Evolutionary conservation across 495 filamentous ascomycete species (phyloP), one percentile per base, ranked within the genome.

Genomic region (Neurospora intermedia): DNA sequence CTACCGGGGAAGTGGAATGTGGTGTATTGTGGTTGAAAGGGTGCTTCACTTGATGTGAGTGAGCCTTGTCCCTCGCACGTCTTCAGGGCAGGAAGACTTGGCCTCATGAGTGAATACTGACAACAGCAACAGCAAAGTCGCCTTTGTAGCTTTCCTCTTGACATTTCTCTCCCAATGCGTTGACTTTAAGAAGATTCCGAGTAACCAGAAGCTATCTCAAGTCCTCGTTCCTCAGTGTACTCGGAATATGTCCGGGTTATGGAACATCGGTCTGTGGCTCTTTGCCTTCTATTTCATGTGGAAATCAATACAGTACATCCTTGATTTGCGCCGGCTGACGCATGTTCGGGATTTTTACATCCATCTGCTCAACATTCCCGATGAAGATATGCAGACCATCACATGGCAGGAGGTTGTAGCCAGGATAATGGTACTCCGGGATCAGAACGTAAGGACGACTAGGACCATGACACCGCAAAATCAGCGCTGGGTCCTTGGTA

Each of bases 371-470:
- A 90, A 91, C 41, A 91, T 99, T 42, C 92, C 93, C 3, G 96
- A 98, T 76, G 84, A 88, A 27, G 96, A 99, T 74, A 96, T 99
- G 78, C 96, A 98, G 81, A 97, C 94, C 0, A 91, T 98, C 42
- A 93, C 94, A 9, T 99, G 96, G 96, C 94, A 98, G 79, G 91
- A 96, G 73, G 88, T 98, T 43, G 95, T 99, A 59, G 91, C 89
- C 43, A 91, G 94, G 66, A 84, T 99, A 71, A 98, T 98, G 91
- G 86, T 88, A 16, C 81, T 98, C 8, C 85, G 96, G 76, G 94
- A 98, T 80, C 86, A 91, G 43, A 99, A 99, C 77, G 89, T 93
- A 38, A 87, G 89, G 59, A 97, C 94, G 18, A 92, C 93, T 3
- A 88, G 88, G 16, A 87, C 83, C 62, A 80, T 88, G 69, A 87